Evolutionary conservation across 176 grass and related monocot species (phyloP).

Genomic region (Ampelocalamus luodianensis): DNA sequence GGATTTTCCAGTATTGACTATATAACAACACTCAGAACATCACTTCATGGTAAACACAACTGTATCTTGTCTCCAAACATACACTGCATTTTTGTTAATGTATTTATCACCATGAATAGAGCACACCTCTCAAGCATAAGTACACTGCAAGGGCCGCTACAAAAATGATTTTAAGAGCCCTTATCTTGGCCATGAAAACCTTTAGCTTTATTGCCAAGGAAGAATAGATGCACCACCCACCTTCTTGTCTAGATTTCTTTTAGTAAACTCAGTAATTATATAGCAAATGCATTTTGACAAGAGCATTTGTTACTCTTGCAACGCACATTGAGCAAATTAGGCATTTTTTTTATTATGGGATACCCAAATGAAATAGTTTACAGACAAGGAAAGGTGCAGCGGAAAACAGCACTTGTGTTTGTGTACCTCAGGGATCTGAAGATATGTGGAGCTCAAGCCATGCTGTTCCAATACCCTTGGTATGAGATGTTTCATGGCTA

Average conservation of each 20-base stretch:
- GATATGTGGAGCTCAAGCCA: slow-evolving; percentile 80
- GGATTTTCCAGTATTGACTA: neutral
- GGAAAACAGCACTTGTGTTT: slow-evolving; percentile 27
- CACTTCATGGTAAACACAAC: neutral
- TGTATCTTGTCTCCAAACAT: slow-evolving; percentile 8
- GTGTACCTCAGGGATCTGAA: slow-evolving; percentile 97
- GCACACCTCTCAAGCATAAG: neutral
- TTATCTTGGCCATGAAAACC: neutral
- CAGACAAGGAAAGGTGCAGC: slow-evolving; percentile 16
- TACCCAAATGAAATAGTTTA: slow-evolving; percentile 15
- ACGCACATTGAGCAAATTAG: slow-evolving; percentile 1
- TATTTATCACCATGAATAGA: slow-evolving; percentile 11
- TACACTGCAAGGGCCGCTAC: neutral
- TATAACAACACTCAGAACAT: neutral
- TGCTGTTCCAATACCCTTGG: slow-evolving; percentile 96
- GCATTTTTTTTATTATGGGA: neutral
- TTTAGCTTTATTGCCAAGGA: slow-evolving; percentile 12
- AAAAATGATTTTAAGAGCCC: neutral
- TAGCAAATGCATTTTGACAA: neutral
- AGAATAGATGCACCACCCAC: neutral
- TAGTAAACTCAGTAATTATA: slow-evolving; percentile 9
- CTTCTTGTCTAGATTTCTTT: slow-evolving; percentile 9
- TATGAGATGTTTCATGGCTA: slow-evolving; percentile 97
- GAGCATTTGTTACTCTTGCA: slow-evolving; percentile 11
- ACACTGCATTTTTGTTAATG: neutral